Conservation (phyloP, 2,329 filamentous ascomycete species). For the Cytospora leucostoma region DNA sequence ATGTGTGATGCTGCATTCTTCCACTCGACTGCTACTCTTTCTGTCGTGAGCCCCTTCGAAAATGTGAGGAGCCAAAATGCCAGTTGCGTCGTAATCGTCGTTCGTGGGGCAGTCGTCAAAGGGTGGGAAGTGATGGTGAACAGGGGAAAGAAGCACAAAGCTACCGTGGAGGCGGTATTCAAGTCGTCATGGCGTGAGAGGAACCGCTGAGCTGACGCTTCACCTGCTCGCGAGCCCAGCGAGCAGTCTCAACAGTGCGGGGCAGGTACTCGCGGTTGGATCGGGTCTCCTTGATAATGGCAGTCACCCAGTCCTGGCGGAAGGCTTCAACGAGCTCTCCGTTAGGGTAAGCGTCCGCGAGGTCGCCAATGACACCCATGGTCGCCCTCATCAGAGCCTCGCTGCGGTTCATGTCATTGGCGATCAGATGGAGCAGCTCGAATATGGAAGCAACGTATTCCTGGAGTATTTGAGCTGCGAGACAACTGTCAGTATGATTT, state of each 20-base stretch:
- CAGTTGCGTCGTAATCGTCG: conserved; percentile 21
- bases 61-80: conserved; percentile 9
- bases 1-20: conserved; percentile 22
- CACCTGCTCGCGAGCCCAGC: conserved; percentile 96
- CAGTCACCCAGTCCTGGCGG: conserved; percentile 86
- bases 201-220: conserved; percentile 77
- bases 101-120: conserved; percentile 21
- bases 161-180: conserved; percentile 31
- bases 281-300: conserved; percentile 89
- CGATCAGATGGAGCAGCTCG: conserved; percentile 78
- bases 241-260: conserved; percentile 89
- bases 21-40: conserved; percentile 8
- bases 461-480: conserved; percentile 66
- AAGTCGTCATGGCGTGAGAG: conserved; percentile 54
- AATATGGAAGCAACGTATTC: conserved; percentile 86
- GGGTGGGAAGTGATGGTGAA: conserved; percentile 27
- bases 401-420: conserved; percentile 81
- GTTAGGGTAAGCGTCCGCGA: conserved; percentile 90
- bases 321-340: conserved; percentile 84
- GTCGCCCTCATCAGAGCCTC: conserved; percentile 89
- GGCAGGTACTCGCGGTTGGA: conserved; percentile 81
- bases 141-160: conserved; percentile 17
- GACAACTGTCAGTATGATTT: conserved; percentile 35
- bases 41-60: conserved; percentile 5
- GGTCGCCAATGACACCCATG: conserved; percentile 96